These are phyloP conservation scores for Metschnikowia reukaufii DNA, from an alignment of 805 yeast genomes.

Conservation along the genomic window DNA sequence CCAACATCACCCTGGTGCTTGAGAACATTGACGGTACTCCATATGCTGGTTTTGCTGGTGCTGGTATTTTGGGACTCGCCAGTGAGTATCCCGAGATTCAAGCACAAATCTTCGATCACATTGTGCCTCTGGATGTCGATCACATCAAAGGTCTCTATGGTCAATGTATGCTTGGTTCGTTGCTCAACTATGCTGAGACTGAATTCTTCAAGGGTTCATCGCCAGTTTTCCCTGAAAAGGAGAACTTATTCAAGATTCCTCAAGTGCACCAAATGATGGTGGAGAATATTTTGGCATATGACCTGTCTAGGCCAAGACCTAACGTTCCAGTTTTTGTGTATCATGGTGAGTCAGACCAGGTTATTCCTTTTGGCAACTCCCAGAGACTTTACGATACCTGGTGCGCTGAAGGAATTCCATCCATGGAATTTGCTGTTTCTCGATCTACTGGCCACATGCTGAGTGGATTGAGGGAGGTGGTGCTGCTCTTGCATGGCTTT, in stretches of 20 bases:
- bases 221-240: conserved; percentile 11
- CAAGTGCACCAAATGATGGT: conserved; percentile 5
- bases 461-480: conserved; percentile 19
- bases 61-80: conserved; percentile 32
- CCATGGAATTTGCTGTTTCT: conserved; percentile 30
- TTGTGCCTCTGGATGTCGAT: neutral
- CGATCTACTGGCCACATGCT: conserved; percentile 27
- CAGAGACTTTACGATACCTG: conserved; percentile 26
- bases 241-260: conserved; percentile 6
- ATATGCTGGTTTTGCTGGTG: conserved; percentile 32
- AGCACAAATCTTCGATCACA: neutral
- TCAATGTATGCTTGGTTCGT: neutral
- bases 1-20: conserved; percentile 31
- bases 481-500: conserved; percentile 16
- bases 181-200: neutral
- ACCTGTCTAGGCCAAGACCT: conserved; percentile 18
- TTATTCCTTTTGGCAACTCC: conserved; percentile 22
- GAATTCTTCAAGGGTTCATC: conserved; percentile 10
- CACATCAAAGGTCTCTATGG: neutral
- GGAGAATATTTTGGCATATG: conserved; percentile 9
- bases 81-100: conserved; percentile 31
- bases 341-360: conserved; percentile 25
- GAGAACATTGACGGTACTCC: conserved; percentile 25
- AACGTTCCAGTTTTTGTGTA: conserved; percentile 27
- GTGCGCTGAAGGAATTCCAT: conserved; percentile 29